Evolutionary conservation across 2,329 filamentous ascomycete genomes (phyloP), one percentile per base, ranked within the genome.

Genomic region (Amauroascus verrucosus): DNA sequence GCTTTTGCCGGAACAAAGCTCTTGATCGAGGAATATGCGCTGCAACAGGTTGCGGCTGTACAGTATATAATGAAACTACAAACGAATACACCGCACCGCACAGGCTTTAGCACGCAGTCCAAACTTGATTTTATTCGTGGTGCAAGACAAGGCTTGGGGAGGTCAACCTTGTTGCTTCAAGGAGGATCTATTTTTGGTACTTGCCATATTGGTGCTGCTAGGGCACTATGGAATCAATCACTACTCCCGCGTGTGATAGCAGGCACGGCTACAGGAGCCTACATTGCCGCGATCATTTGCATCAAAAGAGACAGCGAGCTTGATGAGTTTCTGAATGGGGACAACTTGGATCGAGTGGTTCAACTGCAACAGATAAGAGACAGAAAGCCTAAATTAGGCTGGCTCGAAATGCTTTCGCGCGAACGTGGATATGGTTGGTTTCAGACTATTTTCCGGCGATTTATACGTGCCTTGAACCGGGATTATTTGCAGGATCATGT

Each of bases 161-260:
- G 89, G 59, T 93, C 84, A 53, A 89, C 86, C 0, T 76, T 96
- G 22, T 85, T 96, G 3, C 71, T 96, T 1, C 89, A 96, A 66
- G 90, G 90, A 46, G 90, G 91, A 13, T 86, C 88, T 40, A 91
- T 95, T 54, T 95, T 96, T 63, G 90, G 90, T 1, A 72, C 95
- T 8, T 95, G 88, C 62, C 91, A 96, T 68, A 69, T 96, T 3
- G 90, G 90, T 6, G 88, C 96, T 5, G 86, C 95, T 37, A 95
- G 91, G 65, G 89, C 89, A 1, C 73, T 96, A 38, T 87, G 90
- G 68, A 71, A 89, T 33, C 80, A 86, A 26, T 87, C 87, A 0
- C 72, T 96, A 14, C 75, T 96, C 44, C 91, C 93, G 3, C 81
- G 88, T 41, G 95, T 96, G 61, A 90, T 97, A 61, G 88, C 88